Percentiles rank a stretch among this genome's conserved stretches.
These are phyloP conservation scores for Mucor circinelloides DNA, from an alignment of 371 early-diverging fungal genomes.

Conservation along the genomic window DNA sequence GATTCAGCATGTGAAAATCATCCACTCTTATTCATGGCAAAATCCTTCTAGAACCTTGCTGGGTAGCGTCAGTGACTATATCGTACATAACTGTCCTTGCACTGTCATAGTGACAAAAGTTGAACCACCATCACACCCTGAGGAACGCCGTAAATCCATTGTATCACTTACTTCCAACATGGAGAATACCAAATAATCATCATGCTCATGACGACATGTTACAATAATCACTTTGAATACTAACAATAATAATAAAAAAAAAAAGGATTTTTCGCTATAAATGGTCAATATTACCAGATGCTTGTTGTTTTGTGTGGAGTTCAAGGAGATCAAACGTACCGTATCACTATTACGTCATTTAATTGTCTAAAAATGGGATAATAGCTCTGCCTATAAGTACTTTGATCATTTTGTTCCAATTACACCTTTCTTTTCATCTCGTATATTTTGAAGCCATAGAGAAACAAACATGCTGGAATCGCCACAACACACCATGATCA, in stretches of 20 bases:
- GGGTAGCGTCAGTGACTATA: conserved; percentile 61
- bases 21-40: not conserved
- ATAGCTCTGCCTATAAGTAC: not conserved
- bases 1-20: not conserved
- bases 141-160: conserved; percentile 28
- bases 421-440: not conserved
- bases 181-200: conserved; percentile 14
- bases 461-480: not conserved
- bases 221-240: not conserved
- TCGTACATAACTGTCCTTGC: conserved; percentile 53
- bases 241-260: too few species aligned
- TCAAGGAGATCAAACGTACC: not conserved
- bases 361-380: not conserved
- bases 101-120: conserved; percentile 50
- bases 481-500: not conserved
- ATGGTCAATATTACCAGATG: not conserved
- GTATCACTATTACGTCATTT: conserved; percentile 10
- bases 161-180: conserved; percentile 14
- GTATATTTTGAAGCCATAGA: not conserved
- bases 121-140: conserved; percentile 12
- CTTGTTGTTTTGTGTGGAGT: not conserved
- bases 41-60: conserved; percentile 40
- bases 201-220: not conserved
- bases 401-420: not conserved
- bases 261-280: not conserved